Percentiles rank a stretch among this genome's conserved stretches.
Evolutionary conservation across 2,329 filamentous ascomycete species (phyloP).

Genomic region (Apiospora aurea): DNA sequence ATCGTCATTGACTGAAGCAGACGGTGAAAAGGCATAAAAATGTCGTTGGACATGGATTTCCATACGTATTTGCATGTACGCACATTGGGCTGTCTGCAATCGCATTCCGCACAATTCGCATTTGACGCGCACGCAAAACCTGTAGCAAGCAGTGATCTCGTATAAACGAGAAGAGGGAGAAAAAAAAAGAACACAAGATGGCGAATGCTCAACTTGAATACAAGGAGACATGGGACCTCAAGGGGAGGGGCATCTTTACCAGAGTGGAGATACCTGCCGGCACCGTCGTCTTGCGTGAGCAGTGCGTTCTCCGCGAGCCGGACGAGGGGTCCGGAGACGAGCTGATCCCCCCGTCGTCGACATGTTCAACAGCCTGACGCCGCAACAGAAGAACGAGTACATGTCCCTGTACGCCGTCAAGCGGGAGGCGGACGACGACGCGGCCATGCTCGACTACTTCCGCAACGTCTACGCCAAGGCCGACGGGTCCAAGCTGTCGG

Average conservation of each 20-base stretch:
- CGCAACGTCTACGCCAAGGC: background rate
- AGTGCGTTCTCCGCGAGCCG: background rate
- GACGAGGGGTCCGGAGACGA: background rate
- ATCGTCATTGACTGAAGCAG: background rate
- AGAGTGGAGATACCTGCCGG: background rate
- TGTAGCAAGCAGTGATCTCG: too few relatives aligned
- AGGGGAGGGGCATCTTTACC: background rate
- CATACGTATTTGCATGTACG: background rate
- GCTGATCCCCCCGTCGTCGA: background rate
- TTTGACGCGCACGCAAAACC: background rate
- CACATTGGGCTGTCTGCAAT: background rate
- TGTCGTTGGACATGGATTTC: background rate
- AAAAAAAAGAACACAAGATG: background rate
- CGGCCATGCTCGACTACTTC: background rate
- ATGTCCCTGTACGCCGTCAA: background rate
- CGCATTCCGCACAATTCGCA: background rate
- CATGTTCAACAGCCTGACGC: background rate
- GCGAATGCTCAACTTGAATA: background rate
- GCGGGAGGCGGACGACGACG: background rate
- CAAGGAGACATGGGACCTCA: background rate
- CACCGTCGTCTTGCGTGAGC: background rate
- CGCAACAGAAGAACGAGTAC: background rate
- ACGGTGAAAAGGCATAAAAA: background rate
- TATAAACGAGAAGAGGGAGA: background rate
- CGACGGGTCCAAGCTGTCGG: background rate